Conservation (phyloP, 495 filamentous ascomycete genomes). For the Podospora appendiculata region DNA sequence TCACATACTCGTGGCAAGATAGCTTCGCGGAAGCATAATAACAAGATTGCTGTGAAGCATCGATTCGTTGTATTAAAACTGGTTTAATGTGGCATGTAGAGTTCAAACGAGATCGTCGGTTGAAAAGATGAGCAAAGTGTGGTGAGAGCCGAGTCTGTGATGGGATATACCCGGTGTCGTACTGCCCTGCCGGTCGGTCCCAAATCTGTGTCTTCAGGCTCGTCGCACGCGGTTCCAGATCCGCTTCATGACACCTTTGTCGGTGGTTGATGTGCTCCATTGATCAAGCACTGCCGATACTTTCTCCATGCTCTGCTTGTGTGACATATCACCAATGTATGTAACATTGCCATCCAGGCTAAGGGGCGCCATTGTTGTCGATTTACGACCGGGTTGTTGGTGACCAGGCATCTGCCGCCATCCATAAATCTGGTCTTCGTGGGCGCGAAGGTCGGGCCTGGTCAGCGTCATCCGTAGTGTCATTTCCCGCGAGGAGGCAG, state of each 20-base stretch:
- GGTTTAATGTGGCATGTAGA: no score
- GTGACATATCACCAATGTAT: slow-evolving; percentile 8
- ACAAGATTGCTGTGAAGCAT: no score
- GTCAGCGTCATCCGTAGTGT: slow-evolving; percentile 92
- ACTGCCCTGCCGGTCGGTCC: no score
- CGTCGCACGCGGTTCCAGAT: slow-evolving; percentile 31
- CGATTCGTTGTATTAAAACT: no score
- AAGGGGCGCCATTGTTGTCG: slow-evolving; percentile 13
- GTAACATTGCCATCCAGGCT: slow-evolving; percentile 7
- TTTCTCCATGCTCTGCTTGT: slow-evolving; percentile 25
- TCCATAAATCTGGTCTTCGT: slow-evolving; percentile 55
- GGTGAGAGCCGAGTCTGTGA: no score
- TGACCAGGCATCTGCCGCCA: slow-evolving; percentile 39
- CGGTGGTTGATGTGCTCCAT: slow-evolving; percentile 11
- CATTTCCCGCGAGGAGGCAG: slow-evolving; percentile 72
- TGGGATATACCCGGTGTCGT: no score
- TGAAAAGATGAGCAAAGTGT: no score
- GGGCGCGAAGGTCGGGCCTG: slow-evolving; percentile 70
- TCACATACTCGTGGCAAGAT: no score
- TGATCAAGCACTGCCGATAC: slow-evolving; percentile 14
- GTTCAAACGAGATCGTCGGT: no score
- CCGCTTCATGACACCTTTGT: slow-evolving; percentile 31
- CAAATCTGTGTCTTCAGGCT: slow-evolving; percentile 2
- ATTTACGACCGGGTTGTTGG: slow-evolving; percentile 20
- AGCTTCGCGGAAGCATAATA: no score